Evolutionary conservation across 192 early-diverging fungal genomes (phyloP).

Genomic region (Geranomyces michiganensis): DNA sequence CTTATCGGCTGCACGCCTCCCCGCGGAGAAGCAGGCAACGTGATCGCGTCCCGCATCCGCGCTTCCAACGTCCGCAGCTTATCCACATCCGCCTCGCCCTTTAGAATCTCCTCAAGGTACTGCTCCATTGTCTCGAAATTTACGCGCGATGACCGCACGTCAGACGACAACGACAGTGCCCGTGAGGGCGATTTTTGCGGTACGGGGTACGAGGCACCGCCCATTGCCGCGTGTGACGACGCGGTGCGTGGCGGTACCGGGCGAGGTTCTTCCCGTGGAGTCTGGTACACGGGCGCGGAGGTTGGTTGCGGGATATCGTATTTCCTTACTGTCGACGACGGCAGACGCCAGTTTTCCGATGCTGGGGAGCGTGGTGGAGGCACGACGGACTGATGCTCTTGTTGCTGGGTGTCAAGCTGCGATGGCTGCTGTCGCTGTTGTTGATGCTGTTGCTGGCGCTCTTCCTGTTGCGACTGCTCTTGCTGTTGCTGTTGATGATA

Average conservation of each 20-base stretch:
- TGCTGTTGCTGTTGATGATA: conserved; percentile 8
- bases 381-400: neutral
- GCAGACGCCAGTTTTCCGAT: neutral
- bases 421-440: neutral
- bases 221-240: too few species aligned
- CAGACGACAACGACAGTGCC: neutral
- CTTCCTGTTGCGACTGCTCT: too few species aligned
- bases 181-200: too few species aligned
- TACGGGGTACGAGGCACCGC: too few species aligned
- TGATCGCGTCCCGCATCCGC: conserved; percentile 11
- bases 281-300: too few species aligned
- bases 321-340: too few species aligned
- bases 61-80: conserved; percentile 25
- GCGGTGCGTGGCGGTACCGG: conserved; percentile 1
- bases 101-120: conserved; percentile 44
- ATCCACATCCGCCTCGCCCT: conserved; percentile 20
- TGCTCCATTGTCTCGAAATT: conserved; percentile 45
- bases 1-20: neutral
- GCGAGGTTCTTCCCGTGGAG: neutral
- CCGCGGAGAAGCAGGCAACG: neutral
- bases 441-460: conserved; percentile 8
- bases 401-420: neutral
- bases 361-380: conserved; percentile 8
- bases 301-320: conserved; percentile 4
- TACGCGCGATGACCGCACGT: neutral